Evolutionary conservation across 2,329 filamentous ascomycete genomes (phyloP), one percentile per base, ranked within the genome.

Genomic region (Fusarium sambucinum): DNA sequence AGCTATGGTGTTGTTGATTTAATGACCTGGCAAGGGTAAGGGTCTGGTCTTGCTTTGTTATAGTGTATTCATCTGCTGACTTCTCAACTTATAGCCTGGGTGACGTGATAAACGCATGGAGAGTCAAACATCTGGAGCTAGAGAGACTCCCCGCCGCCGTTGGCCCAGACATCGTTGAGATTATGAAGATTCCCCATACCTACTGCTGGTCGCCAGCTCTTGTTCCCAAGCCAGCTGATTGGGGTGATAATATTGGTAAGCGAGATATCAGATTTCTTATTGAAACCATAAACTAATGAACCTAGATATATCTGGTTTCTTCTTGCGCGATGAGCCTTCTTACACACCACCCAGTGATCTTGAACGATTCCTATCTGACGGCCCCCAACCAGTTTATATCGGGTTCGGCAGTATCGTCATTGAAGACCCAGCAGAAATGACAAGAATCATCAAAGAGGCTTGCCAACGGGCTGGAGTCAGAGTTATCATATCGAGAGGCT

Each of bases 21-120:
- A 86, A 92, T 94, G 85, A 91, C 93, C 1, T 97, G 93, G 93
- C 93, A 97, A 77, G 94, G 94, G 1, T 45, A 14, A 5, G 55
- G 17, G 9, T 11, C 1, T 2, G 11, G 10, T 3, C 2, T 6
- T 2, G 17, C 3, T 30, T 12, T 6, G 1, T 19, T 16, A 13
- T 0, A 0, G 2, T 14, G 4, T n/a, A 2, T 4, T 14, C 12
- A 17, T 8, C 1, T n/a, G 4, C 54, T 57, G 1, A 57, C 6
- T 6, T 1, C 3, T 3, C 11, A 11, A 9, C 16, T 7, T 5
- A 16, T 13, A 59, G 56, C 11, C 82, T 95, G 1, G 92, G 92
- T 2, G 92, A 94, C 74, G 80, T 95, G 21, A 86, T 94, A 66
- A 95, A 95, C 73, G 82, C 87, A 16, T 93, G 94, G 72, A 85